Base-by-base conservation (phyloP, 345 rosid genomes). In the Citrus glauca region DNA sequence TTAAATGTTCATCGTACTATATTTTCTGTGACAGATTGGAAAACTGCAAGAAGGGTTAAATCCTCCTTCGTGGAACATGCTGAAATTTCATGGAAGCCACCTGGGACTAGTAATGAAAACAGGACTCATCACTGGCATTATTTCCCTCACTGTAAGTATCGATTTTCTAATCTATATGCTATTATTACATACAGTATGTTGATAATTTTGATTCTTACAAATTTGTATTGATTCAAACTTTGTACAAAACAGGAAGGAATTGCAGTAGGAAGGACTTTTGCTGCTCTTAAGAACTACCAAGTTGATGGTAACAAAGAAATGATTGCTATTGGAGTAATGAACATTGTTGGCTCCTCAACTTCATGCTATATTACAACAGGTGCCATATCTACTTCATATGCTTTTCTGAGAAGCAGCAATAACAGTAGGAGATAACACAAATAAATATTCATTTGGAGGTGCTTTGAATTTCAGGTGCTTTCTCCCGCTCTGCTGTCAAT, bases 251-350 rank as follows among this genome's bases (percentile, higher is more conserved):
- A 96, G 99, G 99, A 96, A 88, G 99, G 99, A 14, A 91, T 96
- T 78, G 99, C 99, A 40, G 97, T 94, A 11, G 99, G 98, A 82
- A 91, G 98, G 82, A 96, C 99, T 66, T 94, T 96, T 78, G 99
- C 98, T 42, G 90, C 95, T 61, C 79, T 96, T 45, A 94, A 91
- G 81, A 88, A 92, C 85, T 96, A 94, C 83, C 88, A 91, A 82
- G 92, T 92, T 19, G 99, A 96, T 78, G 99, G 99, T 19, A 94
- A 96, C 93, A 96, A 96, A 88, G 99, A 96, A 83, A 96, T 96
- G 98, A 90, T 96, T 72, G 99, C 99, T 6, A 92, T 93, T 71
- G 99, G 99, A 55, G 38, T 92, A 38, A 96, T 96, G 99, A 96
- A 96, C 88, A 88, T 94, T 14, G 88, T 92, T 55, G 99, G 99